A percentile compares a stretch with the other conserved stretches of the same genome.
These are phyloP conservation scores for Rubroboletus pulcherrimus DNA, from an alignment of 768 basidiomycete genomes.

Conservation along the genomic window DNA sequence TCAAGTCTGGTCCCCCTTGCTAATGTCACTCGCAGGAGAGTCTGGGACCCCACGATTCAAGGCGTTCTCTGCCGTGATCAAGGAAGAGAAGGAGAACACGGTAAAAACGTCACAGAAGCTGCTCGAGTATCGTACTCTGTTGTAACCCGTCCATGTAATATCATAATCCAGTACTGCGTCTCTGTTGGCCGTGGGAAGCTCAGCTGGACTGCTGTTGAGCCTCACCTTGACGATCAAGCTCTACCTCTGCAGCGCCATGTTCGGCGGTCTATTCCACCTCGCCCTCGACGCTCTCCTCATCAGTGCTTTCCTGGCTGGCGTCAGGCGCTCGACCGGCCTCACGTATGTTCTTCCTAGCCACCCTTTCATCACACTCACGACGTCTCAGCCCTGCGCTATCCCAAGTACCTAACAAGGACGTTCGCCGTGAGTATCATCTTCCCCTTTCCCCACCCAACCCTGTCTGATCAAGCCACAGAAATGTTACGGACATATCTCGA, in stretches of 20 bases:
- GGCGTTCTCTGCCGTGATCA: slow-evolving; percentile 65
- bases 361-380: not conserved
- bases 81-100: slow-evolving; percentile 71
- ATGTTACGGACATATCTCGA: slow-evolving; percentile 76
- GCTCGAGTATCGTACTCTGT: slow-evolving; percentile 24
- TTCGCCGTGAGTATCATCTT: slow-evolving; percentile 61
- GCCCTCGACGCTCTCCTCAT: slow-evolving; percentile 77
- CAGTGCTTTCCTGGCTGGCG: slow-evolving; percentile 79
- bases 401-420: slow-evolving; percentile 82
- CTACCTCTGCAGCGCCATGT: slow-evolving; percentile 19
- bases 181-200: slow-evolving; percentile 18
- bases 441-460: not conserved
- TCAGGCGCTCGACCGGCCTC: slow-evolving; percentile 78
- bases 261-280: slow-evolving; percentile 49
- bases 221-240: not conserved
- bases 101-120: slow-evolving; percentile 34
- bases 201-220: not conserved
- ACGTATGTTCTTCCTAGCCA: slow-evolving; percentile 52
- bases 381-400: slow-evolving; percentile 60
- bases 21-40: slow-evolving; percentile 43
- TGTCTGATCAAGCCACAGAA: slow-evolving; percentile 40
- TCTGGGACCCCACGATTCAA: slow-evolving; percentile 65
- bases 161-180: not conserved
- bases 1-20: slow-evolving; percentile 9
- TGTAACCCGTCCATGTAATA: slow-evolving; percentile 5